Evolutionary conservation across 257 asterid genomes (phyloP).

Genomic region (Lycium ferocissimum): DNA sequence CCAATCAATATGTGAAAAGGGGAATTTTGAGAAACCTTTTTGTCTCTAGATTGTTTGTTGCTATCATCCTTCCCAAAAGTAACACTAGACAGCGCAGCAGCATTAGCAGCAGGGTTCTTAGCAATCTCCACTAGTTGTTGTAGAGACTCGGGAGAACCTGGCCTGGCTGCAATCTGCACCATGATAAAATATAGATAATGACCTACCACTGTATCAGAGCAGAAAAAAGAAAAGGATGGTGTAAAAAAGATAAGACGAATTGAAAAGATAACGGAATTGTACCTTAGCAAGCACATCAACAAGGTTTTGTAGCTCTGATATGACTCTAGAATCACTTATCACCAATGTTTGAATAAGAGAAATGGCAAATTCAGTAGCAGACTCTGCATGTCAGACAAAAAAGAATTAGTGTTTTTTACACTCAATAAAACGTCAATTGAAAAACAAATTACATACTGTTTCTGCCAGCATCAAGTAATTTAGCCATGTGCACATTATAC

Average conservation of each 20-base stretch:
- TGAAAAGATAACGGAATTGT: constrained; percentile 28
- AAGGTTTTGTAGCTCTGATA: constrained; percentile 85
- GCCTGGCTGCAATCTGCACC: constrained; percentile 90
- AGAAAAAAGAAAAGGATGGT: not conserved
- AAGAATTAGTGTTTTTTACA: constrained; percentile 34
- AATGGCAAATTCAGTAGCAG: constrained; percentile 90
- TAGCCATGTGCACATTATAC: constrained; percentile 95
- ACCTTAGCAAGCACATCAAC: constrained; percentile 95
- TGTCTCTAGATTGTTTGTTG: constrained; percentile 62
- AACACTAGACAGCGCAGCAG: constrained; percentile 56
- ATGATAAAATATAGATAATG: constrained; percentile 13
- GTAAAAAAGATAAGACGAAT: constrained; percentile 29
- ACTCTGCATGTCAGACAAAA: constrained; percentile 64
- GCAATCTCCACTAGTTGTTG: constrained; percentile 94
- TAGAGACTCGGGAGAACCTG: constrained; percentile 95
- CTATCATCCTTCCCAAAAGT: constrained; percentile 70
- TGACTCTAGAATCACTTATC: constrained; percentile 65
- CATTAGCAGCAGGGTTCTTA: constrained; percentile 69
- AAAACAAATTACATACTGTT: constrained; percentile 67
- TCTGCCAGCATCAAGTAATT: constrained; percentile 93
- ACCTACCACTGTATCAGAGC: constrained; percentile 15
- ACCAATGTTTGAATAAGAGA: constrained; percentile 79
- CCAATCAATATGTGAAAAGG: not conserved
- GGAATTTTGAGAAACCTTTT: constrained; percentile 57
- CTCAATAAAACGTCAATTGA: constrained; percentile 24